Evolutionary conservation across 768 basidiomycete genomes (phyloP).

Genomic region (Hebeloma cylindrosporum): DNA sequence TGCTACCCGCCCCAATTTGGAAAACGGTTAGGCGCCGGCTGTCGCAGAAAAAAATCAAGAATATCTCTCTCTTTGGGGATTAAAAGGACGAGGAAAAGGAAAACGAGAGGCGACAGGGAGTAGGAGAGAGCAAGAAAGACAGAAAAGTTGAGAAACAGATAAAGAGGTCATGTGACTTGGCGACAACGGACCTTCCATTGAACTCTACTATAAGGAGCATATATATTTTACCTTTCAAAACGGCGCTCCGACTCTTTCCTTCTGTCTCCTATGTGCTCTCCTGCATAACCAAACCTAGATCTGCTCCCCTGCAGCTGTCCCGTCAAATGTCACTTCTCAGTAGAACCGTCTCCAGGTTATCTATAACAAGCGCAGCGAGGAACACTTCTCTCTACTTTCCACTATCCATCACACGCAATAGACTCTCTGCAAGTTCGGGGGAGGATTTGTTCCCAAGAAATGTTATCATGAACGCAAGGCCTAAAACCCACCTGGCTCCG

Average conservation of each 20-base stretch:
- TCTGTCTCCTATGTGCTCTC: not conserved
- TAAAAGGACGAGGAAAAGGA: not conserved
- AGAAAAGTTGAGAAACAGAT: not conserved
- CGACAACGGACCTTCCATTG: slow-evolving; percentile 1
- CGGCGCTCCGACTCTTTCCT: not conserved
- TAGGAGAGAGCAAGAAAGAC: not conserved
- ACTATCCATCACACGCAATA: not conserved
- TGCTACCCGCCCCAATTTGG: no score
- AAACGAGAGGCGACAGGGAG: not conserved
- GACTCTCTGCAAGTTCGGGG: no score
- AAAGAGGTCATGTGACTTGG: not conserved
- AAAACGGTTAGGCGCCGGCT: no score
- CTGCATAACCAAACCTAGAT: slow-evolving; percentile 1
- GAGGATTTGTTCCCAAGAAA: no score
- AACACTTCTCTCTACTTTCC: slow-evolving; percentile 1
- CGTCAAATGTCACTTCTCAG: slow-evolving; percentile 2
- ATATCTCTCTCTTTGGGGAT: no score
- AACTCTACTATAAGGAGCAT: not conserved
- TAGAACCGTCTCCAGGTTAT: slow-evolving; percentile 9
- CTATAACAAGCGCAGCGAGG: slow-evolving; percentile 9
- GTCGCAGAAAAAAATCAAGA: no score
- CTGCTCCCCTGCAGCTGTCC: no score
- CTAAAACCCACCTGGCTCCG: slow-evolving; percentile 10
- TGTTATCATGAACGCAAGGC: not conserved
- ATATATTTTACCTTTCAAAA: not conserved